Evolutionary conservation across 140 eudicot genomes (phyloP), one percentile per base, ranked within the genome.

Genomic region (Oenanthe javanica): DNA sequence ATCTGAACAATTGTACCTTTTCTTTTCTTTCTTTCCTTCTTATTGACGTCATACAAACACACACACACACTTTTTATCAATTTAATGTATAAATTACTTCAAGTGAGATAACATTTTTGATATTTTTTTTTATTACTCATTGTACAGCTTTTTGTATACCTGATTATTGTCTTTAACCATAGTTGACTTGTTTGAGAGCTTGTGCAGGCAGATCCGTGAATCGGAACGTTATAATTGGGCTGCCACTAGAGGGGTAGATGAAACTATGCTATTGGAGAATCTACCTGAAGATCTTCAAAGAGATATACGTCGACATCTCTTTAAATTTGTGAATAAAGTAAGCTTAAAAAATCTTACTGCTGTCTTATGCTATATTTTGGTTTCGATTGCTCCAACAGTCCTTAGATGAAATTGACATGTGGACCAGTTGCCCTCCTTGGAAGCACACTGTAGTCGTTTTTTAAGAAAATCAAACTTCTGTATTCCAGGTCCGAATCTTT

Each of bases 221-320:
- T 87, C 97, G 1, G 97, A 94, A 85, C 90, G 91, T 61, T 91
- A 87, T 49, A 82, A 85, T 79, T 91, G 98, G 98, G 96, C 96
- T 79, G 98, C 98, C 61, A 94, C 97, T 6, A 85, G 90, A 79
- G 98, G 98, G 27, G 93, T 94, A 18, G 86, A 93, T 76, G 98
- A 90, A 86, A 92, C 85, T 78, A 83, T 71, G 88, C 81, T 94
- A 40, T 66, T 91, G 89, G 97, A 88, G 82, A 90, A 90, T 81
- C 85, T 94, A 49, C 97, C 97, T 52, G 97, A 91, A 75, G 97
- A 94, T 81, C 90, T 94, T 79, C 97, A 91, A 86, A 85, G 91
- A 86, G 93, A 94, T 51, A 91, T 93, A 82, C 84, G 96, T 72
- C 90, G 92, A 0, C 97, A 93, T 79, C 97, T 91, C 84, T 93